Conservation (phyloP, 345 rosid genomes). For the Pseudoturritis turrita region DNA sequence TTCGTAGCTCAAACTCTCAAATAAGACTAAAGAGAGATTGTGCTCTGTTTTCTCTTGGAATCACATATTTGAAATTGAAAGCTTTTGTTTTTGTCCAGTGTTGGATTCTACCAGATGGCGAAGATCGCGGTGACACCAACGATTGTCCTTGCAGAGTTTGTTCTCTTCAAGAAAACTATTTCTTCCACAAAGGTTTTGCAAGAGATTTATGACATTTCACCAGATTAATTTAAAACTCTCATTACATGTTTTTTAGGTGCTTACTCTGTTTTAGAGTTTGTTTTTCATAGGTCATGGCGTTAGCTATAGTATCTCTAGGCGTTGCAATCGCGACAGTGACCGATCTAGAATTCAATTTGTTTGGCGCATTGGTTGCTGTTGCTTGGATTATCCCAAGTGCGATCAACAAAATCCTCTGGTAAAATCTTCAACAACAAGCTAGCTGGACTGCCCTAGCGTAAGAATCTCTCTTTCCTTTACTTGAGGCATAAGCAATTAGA, state of each 20-base stretch:
- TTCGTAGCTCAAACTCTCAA: no score
- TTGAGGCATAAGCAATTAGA: slow-evolving; percentile 6
- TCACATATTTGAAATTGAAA: no score
- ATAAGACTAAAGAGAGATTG: no score
- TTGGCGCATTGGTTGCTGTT: slow-evolving; percentile 76
- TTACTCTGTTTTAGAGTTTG: slow-evolving; percentile 21
- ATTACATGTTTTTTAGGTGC: neutral
- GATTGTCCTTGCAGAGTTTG: slow-evolving; percentile 77
- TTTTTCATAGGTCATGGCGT: slow-evolving; percentile 58
- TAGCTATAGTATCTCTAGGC: slow-evolving; percentile 73
- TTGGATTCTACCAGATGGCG: slow-evolving; percentile 39
- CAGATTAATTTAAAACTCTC: neutral
- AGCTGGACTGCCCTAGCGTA: slow-evolving; percentile 97
- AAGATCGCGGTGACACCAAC: slow-evolving; percentile 97
- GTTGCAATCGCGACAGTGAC: slow-evolving; percentile 89
- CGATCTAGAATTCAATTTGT: slow-evolving; percentile 74
- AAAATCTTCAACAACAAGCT: slow-evolving; percentile 78
- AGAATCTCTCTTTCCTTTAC: slow-evolving; percentile 15
- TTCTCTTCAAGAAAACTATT: slow-evolving; percentile 60
- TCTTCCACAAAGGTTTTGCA: slow-evolving; percentile 54
- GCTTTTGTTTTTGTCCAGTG: no score
- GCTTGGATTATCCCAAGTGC: slow-evolving; percentile 94
- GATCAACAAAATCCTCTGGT: slow-evolving; percentile 86
- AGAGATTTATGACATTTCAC: neutral
- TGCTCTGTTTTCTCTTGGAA: no score